phyloP scores from a whole-genome alignment of 1,139 yeast species.

The Wickerhamomyces sp. region DNA sequence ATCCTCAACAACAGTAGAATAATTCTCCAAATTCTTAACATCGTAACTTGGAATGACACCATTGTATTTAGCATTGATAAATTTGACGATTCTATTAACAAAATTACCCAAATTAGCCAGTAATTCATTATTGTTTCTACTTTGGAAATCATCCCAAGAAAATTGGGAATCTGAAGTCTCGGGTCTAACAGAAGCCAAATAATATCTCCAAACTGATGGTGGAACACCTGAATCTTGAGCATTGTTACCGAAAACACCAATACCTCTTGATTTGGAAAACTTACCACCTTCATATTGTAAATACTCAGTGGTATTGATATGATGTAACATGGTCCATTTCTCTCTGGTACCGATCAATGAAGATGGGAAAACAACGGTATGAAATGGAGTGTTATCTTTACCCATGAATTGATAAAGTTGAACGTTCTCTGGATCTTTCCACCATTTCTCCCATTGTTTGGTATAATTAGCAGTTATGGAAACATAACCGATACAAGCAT shows the following conservation, averaged over 20 bases:
- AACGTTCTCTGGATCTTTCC: conserved; percentile 87
- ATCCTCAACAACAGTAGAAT: conserved; percentile 47
- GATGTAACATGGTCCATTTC: conserved; percentile 87
- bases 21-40: conserved; percentile 40
- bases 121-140: conserved; percentile 88
- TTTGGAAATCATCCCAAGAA: conserved; percentile 94
- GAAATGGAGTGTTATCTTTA: conserved; percentile 98
- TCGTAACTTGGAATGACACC: conserved; percentile 76
- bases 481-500: conserved; percentile 94
- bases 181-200: conserved; percentile 87
- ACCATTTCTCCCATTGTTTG: conserved; percentile 79
- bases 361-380: conserved; percentile 95
- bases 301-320: conserved; percentile 91
- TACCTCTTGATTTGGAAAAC: conserved; percentile 92
- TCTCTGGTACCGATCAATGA: conserved; percentile 85
- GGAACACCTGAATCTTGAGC: conserved; percentile 91
- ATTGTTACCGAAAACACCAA: conserved; percentile 97
- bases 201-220: conserved; percentile 96
- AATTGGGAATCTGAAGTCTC: conserved; percentile 94
- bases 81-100: conserved; percentile 89
- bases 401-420: conserved; percentile 97
- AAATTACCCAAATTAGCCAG: conserved; percentile 95
- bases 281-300: conserved; percentile 97
- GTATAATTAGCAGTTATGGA: conserved; percentile 95
- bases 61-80: conserved; percentile 83